Percentiles rank a stretch among this genome's conserved stretches.
These are phyloP conservation scores for Solanum dulcamara DNA, from an alignment of 257 asterid genomes.

Conservation along the genomic window DNA sequence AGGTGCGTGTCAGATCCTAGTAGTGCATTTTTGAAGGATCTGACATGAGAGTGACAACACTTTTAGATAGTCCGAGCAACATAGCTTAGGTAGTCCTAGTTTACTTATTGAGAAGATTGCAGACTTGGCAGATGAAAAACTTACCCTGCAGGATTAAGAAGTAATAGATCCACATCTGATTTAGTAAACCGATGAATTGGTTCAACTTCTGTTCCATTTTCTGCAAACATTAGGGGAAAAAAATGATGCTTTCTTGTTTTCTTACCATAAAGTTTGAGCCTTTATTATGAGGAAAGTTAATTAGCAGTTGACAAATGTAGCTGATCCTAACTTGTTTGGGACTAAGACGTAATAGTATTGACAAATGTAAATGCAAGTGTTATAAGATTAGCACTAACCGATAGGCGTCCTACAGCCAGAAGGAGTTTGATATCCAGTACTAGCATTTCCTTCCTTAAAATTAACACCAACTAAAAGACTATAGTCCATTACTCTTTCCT, in stretches of 20 bases:
- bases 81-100: background rate
- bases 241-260: background rate
- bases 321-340: background rate
- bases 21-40: background rate
- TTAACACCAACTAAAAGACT: constrained; percentile 73
- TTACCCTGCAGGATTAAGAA: background rate
- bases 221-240: background rate
- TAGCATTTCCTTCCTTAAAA: constrained; percentile 14
- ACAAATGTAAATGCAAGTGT: background rate
- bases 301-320: background rate
- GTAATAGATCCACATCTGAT: background rate
- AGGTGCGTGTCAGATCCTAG: background rate
- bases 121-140: background rate
- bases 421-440: constrained; percentile 4
- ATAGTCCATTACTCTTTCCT: constrained; percentile 69
- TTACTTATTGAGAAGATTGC: background rate
- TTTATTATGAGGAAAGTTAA: background rate
- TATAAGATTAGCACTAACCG: background rate
- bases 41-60: background rate
- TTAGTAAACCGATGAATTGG: background rate
- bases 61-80: background rate
- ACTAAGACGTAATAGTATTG: background rate
- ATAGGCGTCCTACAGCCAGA: background rate
- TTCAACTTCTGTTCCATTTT: background rate
- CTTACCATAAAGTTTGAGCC: background rate